These are phyloP conservation scores for Coniochaeta ligniaria DNA, from an alignment of 2,329 filamentous ascomycete species.

Conservation along the genomic window DNA sequence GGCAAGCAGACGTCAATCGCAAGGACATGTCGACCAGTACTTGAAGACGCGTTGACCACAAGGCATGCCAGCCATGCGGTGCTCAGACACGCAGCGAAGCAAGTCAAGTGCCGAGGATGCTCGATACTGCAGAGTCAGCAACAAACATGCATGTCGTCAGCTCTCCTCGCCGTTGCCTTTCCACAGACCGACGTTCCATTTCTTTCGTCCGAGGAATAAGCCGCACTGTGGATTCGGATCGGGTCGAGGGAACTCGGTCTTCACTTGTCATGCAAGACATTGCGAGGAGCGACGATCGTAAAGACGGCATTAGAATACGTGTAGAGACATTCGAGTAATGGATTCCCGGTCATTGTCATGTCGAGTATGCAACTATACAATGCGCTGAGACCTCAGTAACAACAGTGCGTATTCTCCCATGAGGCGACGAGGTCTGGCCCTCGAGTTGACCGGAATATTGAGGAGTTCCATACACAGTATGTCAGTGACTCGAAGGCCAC, in stretches of 20 bases:
- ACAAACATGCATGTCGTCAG: not conserved
- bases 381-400: not conserved
- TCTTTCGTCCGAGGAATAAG: not conserved
- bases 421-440: too few species aligned
- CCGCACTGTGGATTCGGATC: not conserved
- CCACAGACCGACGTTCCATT: not conserved
- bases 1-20: not conserved
- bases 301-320: not conserved
- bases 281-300: not conserved
- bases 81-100: not conserved
- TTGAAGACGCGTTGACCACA: not conserved
- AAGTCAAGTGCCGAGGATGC: not conserved
- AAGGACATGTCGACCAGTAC: not conserved
- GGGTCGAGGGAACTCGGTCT: not conserved
- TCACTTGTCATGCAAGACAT: not conserved
- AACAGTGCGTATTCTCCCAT: not conserved
- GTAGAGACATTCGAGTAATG: not conserved
- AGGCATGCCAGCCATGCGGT: not conserved
- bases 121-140: not conserved
- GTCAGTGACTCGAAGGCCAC: too few species aligned
- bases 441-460: too few species aligned
- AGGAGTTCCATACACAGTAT: too few species aligned
- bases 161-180: not conserved
- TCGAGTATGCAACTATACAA: not conserved
- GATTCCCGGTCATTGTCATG: not conserved